A percentile compares a stretch with the other conserved stretches of the same genome.
Conservation (phyloP, 164 flowering plant species). For the Kalanchoe fedtschenkoi region DNA sequence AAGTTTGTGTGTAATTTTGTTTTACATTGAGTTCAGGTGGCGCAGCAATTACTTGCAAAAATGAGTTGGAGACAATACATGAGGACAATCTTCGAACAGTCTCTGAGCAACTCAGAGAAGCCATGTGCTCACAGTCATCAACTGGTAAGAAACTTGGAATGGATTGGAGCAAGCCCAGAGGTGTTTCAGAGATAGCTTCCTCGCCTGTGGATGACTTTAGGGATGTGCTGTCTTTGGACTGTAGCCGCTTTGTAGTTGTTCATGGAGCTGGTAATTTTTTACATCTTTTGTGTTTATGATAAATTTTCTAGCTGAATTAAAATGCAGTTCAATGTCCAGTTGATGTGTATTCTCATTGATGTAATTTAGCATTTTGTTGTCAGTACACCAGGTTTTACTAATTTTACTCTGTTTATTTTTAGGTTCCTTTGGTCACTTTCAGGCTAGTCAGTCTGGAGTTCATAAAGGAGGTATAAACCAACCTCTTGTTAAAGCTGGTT, state of each 20-base stretch:
- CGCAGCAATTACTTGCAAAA: constrained; percentile 84
- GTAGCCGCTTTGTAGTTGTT: constrained; percentile 55
- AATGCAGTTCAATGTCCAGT: too few species aligned
- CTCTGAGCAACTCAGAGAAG: constrained; percentile 59
- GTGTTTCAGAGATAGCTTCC: constrained; percentile 25
- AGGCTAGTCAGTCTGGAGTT: constrained; percentile 94
- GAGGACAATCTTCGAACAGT: constrained; percentile 48
- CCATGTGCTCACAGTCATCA: constrained; percentile 30
- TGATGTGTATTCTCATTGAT: not conserved
- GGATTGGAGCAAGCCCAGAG: constrained; percentile 91
- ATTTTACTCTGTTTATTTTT: constrained; percentile 13
- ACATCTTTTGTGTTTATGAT: not conserved
- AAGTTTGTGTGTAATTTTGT: not conserved
- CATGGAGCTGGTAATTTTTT: constrained; percentile 80
- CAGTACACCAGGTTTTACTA: not conserved
- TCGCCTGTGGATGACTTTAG: constrained; percentile 25
- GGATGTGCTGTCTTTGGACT: constrained; percentile 25
- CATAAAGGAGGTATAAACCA: constrained; percentile 76
- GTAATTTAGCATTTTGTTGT: not conserved
- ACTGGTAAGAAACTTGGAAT: constrained; percentile 34
- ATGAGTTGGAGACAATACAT: constrained; percentile 71
- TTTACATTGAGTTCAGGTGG: constrained; percentile 44
- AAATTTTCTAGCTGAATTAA: not conserved
- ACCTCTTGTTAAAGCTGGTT: constrained; percentile 89
- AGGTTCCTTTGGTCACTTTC: constrained; percentile 99